These are phyloP conservation scores for Phallus indusiatus DNA, from an alignment of 768 basidiomycete species.

Conservation along the genomic window DNA sequence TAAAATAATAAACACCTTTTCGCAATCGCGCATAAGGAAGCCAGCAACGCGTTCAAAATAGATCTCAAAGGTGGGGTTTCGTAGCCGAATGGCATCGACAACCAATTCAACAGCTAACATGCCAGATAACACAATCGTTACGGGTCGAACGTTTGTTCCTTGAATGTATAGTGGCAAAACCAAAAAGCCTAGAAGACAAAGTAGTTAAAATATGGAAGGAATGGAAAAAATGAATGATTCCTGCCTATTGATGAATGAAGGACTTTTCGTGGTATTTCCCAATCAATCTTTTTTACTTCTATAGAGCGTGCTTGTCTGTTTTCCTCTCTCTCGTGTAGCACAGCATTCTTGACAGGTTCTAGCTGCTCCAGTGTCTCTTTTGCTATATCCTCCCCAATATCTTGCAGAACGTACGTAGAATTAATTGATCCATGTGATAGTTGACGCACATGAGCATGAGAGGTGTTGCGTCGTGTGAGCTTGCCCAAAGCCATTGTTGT, in stretches of 20 bases:
- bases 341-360: background rate
- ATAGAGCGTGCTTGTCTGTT: background rate
- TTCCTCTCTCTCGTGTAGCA: background rate
- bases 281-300: conserved; percentile 40
- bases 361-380: background rate
- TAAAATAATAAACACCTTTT: conserved; percentile 42
- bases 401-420: conserved; percentile 4
- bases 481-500: conserved; percentile 4
- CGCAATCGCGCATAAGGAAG: conserved; percentile 84
- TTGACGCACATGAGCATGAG: conserved; percentile 4
- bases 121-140: conserved; percentile 54
- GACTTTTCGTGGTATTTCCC: conserved; percentile 85
- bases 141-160: conserved; percentile 36
- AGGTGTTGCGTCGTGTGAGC: conserved; percentile 4
- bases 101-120: conserved; percentile 60
- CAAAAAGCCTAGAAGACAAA: conserved; percentile 43
- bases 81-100: conserved; percentile 69
- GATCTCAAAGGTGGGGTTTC: conserved; percentile 51
- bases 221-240: conserved; percentile 19
- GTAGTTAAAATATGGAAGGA: background rate
- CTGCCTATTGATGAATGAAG: conserved; percentile 84
- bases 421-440: conserved; percentile 1
- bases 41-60: conserved; percentile 66
- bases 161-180: conserved; percentile 48
- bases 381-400: conserved; percentile 3